These are phyloP conservation scores for Phytophthora gonapodyides DNA, from an alignment of 352 stramenopile genomes.

Conservation along the genomic window DNA sequence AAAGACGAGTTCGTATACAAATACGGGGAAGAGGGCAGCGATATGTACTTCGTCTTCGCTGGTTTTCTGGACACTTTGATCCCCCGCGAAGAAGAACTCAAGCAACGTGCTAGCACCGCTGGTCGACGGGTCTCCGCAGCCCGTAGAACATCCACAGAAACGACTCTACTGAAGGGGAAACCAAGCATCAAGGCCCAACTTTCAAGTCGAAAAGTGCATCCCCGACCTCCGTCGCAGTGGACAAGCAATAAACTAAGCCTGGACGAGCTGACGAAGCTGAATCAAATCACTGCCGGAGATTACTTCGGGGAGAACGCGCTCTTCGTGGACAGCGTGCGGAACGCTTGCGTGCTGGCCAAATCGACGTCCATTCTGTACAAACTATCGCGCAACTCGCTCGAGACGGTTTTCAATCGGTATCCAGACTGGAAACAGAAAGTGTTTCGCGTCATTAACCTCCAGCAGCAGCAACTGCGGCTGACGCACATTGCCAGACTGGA, in stretches of 20 bases:
- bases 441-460: slow-evolving; percentile 59
- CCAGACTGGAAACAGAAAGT: slow-evolving; percentile 77
- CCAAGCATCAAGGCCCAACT: slow-evolving; percentile 13
- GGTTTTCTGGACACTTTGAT: slow-evolving; percentile 56
- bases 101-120: slow-evolving; percentile 5
- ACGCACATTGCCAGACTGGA: slow-evolving; percentile 50
- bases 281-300: slow-evolving; percentile 49
- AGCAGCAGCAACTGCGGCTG: slow-evolving; percentile 58
- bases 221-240: slow-evolving; percentile 23
- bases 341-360: slow-evolving; percentile 54
- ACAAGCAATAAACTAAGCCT: slow-evolving; percentile 24
- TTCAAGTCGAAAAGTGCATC: slow-evolving; percentile 32
- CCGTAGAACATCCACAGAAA: slow-evolving; percentile 4
- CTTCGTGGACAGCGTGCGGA: slow-evolving; percentile 68
- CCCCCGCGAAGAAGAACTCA: slow-evolving; percentile 38
- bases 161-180: slow-evolving; percentile 33
- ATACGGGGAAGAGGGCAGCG: slow-evolving; percentile 60
- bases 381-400: slow-evolving; percentile 66
- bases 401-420: slow-evolving; percentile 73
- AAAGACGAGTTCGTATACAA: slow-evolving; percentile 70
- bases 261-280: slow-evolving; percentile 50
- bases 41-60: slow-evolving; percentile 84
- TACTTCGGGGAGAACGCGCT: slow-evolving; percentile 78
- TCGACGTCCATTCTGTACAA: slow-evolving; percentile 75
- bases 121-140: slow-evolving; percentile 5